Conservation (phyloP, 208 protist species). For the Acanthamoeba rhysodes region DNA sequence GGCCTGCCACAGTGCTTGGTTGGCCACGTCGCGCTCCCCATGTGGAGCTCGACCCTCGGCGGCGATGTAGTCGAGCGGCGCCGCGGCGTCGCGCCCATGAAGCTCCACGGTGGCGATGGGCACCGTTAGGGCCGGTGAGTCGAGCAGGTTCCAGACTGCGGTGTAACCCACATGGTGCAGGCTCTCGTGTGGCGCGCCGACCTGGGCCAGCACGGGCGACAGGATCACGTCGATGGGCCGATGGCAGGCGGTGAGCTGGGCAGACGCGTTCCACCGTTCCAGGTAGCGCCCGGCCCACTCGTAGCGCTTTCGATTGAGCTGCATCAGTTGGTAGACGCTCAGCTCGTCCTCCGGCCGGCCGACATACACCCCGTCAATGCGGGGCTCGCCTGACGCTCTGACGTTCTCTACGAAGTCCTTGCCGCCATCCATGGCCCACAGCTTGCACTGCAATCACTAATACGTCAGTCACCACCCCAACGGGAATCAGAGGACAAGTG, state of each 20-base stretch:
- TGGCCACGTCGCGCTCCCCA: not conserved
- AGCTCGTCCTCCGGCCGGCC: constrained; percentile 70
- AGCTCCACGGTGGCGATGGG: constrained; percentile 50
- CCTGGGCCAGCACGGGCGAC: not conserved
- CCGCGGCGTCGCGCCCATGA: not conserved
- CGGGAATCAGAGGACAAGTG: not conserved
- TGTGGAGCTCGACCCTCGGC: not conserved
- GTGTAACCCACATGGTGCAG: constrained; percentile 35
- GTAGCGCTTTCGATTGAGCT: constrained; percentile 19
- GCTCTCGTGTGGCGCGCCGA: constrained; percentile 19
- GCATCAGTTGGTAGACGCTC: constrained; percentile 42
- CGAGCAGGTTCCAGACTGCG: constrained; percentile 49
- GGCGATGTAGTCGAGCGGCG: constrained; percentile 3
- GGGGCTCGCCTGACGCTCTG: not conserved
- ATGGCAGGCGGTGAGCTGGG: not conserved
- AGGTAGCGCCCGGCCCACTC: not conserved
- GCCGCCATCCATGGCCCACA: not conserved
- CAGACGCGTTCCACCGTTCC: constrained; percentile 21
- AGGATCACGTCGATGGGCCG: constrained; percentile 9
- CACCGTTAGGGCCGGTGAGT: constrained; percentile 71
- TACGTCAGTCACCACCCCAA: not conserved
- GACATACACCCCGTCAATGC: constrained; percentile 55
- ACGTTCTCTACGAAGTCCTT: constrained; percentile 13
- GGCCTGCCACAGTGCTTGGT: not conserved
- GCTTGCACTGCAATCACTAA: constrained; percentile 34